phyloP scores from a whole-genome alignment of 148 eudicot genomes.

The Silene latifolia region DNA sequence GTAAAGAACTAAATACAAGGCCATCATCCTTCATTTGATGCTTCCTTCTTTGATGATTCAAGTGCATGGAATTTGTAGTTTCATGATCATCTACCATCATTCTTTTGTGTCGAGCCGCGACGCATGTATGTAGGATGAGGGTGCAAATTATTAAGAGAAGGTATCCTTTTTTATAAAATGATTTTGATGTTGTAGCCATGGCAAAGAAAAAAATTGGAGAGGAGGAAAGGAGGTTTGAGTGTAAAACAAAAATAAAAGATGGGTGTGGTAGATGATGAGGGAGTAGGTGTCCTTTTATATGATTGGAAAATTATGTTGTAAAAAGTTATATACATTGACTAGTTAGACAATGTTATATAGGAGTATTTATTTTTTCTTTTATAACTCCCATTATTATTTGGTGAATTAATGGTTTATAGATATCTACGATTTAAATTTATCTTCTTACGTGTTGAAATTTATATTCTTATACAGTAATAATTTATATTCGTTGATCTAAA shows the following conservation, averaged over 20 bases:
- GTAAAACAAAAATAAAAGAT: constrained; percentile 2
- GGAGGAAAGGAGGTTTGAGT: background rate
- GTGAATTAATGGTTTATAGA: no score
- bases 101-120: constrained; percentile 12
- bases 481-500: no score
- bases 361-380: no score
- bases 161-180: constrained; percentile 1
- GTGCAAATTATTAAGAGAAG: constrained; percentile 14
- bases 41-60: constrained; percentile 20
- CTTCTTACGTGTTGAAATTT: no score
- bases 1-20: constrained; percentile 23
- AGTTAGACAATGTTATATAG: no score
- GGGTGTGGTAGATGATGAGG: constrained; percentile 3
- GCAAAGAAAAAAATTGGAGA: background rate
- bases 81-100: background rate
- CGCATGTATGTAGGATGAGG: constrained; percentile 14
- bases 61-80: background rate
- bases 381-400: no score
- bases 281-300: constrained; percentile 12
- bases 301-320: background rate
- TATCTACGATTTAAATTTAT: no score
- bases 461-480: no score
- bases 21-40: background rate
- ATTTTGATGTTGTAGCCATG: constrained; percentile 17
- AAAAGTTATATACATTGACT: background rate